A percentile compares a stretch with the other conserved stretches of the same genome.
Evolutionary conservation across 164 flowering plant species (phyloP).

Genomic region (Aristolochia californica): DNA sequence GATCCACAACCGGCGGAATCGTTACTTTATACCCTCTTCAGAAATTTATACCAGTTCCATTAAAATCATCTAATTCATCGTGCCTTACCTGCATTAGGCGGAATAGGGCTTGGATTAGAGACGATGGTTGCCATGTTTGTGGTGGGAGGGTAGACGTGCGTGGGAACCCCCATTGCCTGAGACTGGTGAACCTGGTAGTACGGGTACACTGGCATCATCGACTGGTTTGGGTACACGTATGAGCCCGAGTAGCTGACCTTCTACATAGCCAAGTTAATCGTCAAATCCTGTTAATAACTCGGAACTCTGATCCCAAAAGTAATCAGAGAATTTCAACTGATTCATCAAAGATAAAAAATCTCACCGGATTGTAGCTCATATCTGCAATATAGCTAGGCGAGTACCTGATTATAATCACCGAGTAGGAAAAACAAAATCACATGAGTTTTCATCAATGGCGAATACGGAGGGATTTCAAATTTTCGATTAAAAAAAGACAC

Average conservation of each 20-base stretch:
- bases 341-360: too few species aligned
- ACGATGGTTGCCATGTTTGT: conserved; percentile 43
- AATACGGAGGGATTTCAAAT: neutral
- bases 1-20: conserved; percentile 68
- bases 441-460: too few species aligned
- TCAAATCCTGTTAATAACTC: too few species aligned
- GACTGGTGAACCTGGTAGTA: conserved; percentile 46
- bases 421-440: too few species aligned
- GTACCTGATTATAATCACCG: conserved; percentile 52
- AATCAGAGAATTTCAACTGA: too few species aligned
- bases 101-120: conserved; percentile 55
- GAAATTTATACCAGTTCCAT: neutral
- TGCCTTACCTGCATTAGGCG: conserved; percentile 44
- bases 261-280: conserved; percentile 13
- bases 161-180: conserved; percentile 68
- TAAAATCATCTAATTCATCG: too few species aligned
- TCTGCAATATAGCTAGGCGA: conserved; percentile 59
- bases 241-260: conserved; percentile 53
- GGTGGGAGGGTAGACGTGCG: conserved; percentile 43
- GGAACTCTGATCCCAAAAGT: too few species aligned
- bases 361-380: conserved; percentile 55
- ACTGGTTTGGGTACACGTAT: conserved; percentile 56
- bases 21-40: neutral
- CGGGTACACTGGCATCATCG: conserved; percentile 79
- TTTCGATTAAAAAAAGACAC: neutral